Percentiles rank a stretch among this genome's conserved stretches.
phyloP scores from a whole-genome alignment of 495 filamentous ascomycete species.

The Parmelia sp. region DNA sequence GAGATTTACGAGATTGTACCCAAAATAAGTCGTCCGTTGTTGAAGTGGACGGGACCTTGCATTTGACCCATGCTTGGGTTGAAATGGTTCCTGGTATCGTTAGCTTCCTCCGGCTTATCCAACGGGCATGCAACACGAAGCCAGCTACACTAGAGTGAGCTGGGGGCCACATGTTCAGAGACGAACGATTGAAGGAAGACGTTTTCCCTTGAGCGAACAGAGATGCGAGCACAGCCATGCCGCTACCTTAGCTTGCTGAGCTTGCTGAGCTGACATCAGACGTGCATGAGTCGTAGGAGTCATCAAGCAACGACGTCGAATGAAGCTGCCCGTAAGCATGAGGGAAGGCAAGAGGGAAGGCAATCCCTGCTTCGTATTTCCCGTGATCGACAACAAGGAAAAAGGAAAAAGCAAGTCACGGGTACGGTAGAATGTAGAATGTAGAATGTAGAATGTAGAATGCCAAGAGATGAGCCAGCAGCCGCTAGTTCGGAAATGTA shows the following conservation, averaged over 20 bases:
- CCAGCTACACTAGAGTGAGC: too few relatives aligned
- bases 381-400: neutral
- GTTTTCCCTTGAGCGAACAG: neutral
- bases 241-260: neutral
- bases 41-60: neutral
- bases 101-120: neutral
- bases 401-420: too few relatives aligned
- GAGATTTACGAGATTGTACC: neutral
- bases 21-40: neutral
- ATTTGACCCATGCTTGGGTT: neutral
- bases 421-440: too few relatives aligned
- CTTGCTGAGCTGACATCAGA: neutral
- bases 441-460: too few relatives aligned
- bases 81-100: neutral
- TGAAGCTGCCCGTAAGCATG: slow-evolving; percentile 1
- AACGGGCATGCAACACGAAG: neutral
- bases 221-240: neutral
- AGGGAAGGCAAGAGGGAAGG: neutral
- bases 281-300: neutral
- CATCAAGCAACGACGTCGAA: neutral
- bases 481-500: neutral
- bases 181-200: neutral
- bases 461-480: neutral
- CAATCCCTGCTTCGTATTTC: neutral
- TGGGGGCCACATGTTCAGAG: too few relatives aligned